Percentiles rank a stretch among this genome's conserved stretches.
phyloP scores from a whole-genome alignment of 148 eudicot species.

The Pharnaceum exiguum region DNA sequence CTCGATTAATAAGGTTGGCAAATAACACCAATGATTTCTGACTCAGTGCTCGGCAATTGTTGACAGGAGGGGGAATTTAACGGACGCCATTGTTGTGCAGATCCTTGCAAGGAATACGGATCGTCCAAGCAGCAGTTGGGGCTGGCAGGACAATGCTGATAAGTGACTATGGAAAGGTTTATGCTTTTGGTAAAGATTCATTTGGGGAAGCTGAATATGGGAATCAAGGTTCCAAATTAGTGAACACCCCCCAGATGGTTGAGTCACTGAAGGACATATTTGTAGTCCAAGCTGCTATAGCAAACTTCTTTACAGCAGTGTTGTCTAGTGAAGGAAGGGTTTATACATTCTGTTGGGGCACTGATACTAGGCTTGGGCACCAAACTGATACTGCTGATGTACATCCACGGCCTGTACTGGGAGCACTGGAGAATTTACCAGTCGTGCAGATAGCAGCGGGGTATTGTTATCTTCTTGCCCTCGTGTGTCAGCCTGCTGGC shows the following conservation, averaged over 20 bases:
- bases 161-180: conserved; percentile 73
- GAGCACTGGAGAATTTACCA: conserved; percentile 72
- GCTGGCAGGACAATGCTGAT: conserved; percentile 86
- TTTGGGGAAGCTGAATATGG: conserved; percentile 82
- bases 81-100: conserved; percentile 39
- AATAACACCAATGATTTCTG: background rate
- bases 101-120: conserved; percentile 81
- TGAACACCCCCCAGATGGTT: conserved; percentile 55
- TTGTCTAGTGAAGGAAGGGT: conserved; percentile 91
- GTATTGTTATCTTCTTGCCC: conserved; percentile 86
- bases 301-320: conserved; percentile 84
- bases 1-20: conserved; percentile 76
- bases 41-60: background rate
- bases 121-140: conserved; percentile 91
- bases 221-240: conserved; percentile 52
- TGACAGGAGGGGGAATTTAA: conserved; percentile 2
- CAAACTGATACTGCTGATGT: conserved; percentile 63
- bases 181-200: conserved; percentile 75
- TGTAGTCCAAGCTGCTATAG: conserved; percentile 93
- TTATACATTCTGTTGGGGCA: conserved; percentile 96
- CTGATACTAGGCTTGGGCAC: conserved; percentile 67
- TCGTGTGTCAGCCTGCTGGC: conserved; percentile 83
- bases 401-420: conserved; percentile 69
- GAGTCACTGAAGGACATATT: conserved; percentile 85
- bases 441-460: conserved; percentile 94